These are phyloP conservation scores for Dichotomocladium elegans DNA, from an alignment of 371 early-diverging fungal species.

Conservation along the genomic window DNA sequence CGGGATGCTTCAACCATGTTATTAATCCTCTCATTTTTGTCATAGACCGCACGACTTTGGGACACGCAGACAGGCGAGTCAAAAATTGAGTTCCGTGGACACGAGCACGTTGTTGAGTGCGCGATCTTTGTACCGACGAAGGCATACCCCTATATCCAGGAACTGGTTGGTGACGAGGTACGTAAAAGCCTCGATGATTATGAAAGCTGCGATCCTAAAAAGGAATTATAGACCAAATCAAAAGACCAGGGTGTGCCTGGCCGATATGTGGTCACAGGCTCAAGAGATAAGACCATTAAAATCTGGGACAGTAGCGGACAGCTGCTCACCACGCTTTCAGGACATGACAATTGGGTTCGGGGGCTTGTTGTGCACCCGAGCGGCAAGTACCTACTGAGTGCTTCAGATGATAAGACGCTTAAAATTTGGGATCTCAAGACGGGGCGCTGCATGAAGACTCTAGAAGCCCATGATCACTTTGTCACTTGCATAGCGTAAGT, in stretches of 20 bases:
- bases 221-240: conserved; percentile 27
- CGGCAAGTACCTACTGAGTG: conserved; percentile 76
- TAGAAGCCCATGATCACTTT: conserved; percentile 88
- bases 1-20: not conserved
- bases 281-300: conserved; percentile 86
- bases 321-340: conserved; percentile 48
- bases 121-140: conserved; percentile 76
- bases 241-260: conserved; percentile 57
- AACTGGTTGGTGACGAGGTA: conserved; percentile 67
- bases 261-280: conserved; percentile 76
- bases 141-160: conserved; percentile 62
- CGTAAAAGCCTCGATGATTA: not conserved
- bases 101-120: conserved; percentile 93
- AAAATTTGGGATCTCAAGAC: conserved; percentile 86
- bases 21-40: no score
- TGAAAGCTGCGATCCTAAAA: conserved; percentile 1
- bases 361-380: conserved; percentile 78
- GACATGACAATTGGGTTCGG: conserved; percentile 96
- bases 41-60: conserved; percentile 80
- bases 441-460: conserved; percentile 76
- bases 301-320: conserved; percentile 85
- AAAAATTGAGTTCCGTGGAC: conserved; percentile 78
- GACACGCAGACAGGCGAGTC: conserved; percentile 72
- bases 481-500: conserved; percentile 76
- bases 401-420: conserved; percentile 85